Conservation (phyloP, 2,329 filamentous ascomycete genomes). For the Apiospora arundinis region DNA sequence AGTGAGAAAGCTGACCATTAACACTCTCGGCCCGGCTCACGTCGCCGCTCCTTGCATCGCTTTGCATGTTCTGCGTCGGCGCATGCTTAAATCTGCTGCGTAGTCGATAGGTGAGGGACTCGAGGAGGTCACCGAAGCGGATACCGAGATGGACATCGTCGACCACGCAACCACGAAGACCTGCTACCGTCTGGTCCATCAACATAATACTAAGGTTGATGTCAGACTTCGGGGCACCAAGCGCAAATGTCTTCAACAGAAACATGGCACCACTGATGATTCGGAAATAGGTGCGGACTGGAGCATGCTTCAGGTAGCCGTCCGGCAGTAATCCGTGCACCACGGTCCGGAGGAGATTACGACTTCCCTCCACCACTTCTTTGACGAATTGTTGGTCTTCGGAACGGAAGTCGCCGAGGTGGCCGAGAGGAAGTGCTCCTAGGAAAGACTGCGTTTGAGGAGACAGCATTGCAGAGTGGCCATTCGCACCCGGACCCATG, state of each 20-base stretch:
- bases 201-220: slow-evolving; percentile 77
- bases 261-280: slow-evolving; percentile 89
- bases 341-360: slow-evolving; percentile 78
- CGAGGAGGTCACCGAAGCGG: slow-evolving; percentile 81
- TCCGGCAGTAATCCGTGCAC: slow-evolving; percentile 77
- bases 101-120: slow-evolving; percentile 76
- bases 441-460: slow-evolving; percentile 67
- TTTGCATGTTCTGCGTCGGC: slow-evolving; percentile 52
- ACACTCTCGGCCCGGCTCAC: slow-evolving; percentile 33
- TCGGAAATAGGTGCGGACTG: slow-evolving; percentile 84
- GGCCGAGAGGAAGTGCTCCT: slow-evolving; percentile 68
- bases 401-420: slow-evolving; percentile 67
- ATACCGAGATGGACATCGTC: slow-evolving; percentile 88
- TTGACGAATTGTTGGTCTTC: slow-evolving; percentile 76
- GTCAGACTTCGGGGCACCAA: slow-evolving; percentile 80
- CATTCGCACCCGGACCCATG: slow-evolving; percentile 43
- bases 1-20: slow-evolving; percentile 37
- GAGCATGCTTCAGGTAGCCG: slow-evolving; percentile 81
- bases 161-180: slow-evolving; percentile 78
- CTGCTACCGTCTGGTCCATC: slow-evolving; percentile 77
- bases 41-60: slow-evolving; percentile 48
- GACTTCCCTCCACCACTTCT: slow-evolving; percentile 78
- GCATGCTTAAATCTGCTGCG: slow-evolving; percentile 76
- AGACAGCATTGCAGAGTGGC: slow-evolving; percentile 55
- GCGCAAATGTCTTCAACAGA: slow-evolving; percentile 81